Percentiles rank a stretch among this genome's conserved stretches.
phyloP scores from a whole-genome alignment of 192 early-diverging fungal genomes.

The Chytriomyces confervae region DNA sequence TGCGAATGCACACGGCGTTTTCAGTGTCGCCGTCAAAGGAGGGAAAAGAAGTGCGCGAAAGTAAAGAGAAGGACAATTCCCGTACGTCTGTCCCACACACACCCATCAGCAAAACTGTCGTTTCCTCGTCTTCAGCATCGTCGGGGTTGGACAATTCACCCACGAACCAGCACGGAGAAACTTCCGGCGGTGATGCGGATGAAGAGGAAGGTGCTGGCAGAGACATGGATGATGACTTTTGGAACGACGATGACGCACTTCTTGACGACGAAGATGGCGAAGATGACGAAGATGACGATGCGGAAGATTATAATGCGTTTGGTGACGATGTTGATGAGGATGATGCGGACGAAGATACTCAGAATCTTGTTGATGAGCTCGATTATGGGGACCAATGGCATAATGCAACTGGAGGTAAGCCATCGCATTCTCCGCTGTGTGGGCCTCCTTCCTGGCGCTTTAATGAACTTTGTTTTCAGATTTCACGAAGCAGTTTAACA shows the following conservation, averaged over 20 bases:
- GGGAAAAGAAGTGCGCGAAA: background rate
- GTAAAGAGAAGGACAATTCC: background rate
- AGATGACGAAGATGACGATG: slow-evolving; percentile 37
- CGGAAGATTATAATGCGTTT: slow-evolving; percentile 47
- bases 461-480: slow-evolving; percentile 54
- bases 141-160: background rate
- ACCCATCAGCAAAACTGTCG: background rate
- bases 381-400: slow-evolving; percentile 83
- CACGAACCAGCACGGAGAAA: slow-evolving; percentile 4
- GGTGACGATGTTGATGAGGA: slow-evolving; percentile 61
- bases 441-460: background rate
- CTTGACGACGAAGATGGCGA: slow-evolving; percentile 13
- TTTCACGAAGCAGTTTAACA: slow-evolving; percentile 94
- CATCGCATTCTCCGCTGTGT: background rate
- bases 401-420: slow-evolving; percentile 70
- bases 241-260: slow-evolving; percentile 1
- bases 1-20: background rate
- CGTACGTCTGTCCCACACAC: background rate
- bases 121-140: background rate
- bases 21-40: background rate
- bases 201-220: slow-evolving; percentile 12
- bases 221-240: slow-evolving; percentile 21
- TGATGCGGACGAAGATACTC: slow-evolving; percentile 70
- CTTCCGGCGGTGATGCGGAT: slow-evolving; percentile 17
- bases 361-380: slow-evolving; percentile 53